Base-by-base conservation (phyloP, 2,329 filamentous ascomycete genomes). In the Claviceps pazoutovae region DNA sequence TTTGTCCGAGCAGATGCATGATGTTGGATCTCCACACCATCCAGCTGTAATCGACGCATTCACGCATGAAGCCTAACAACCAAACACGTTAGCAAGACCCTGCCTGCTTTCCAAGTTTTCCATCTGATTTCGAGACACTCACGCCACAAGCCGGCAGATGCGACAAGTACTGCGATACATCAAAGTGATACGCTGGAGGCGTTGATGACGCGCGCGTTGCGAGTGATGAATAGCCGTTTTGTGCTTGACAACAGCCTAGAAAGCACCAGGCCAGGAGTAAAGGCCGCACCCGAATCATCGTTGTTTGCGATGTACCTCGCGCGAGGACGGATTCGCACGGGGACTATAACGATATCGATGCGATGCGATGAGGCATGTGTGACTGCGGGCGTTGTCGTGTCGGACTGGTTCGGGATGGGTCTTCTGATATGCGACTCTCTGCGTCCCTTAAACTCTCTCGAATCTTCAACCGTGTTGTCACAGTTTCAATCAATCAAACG, bases 1-100 rank as follows among this genome's bases (percentile, higher is more conserved):
- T 5, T 43, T 14, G 19, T 53, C 34, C 5, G 51, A 49, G 36
- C 51, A 53, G 36, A 53, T 21, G 34, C 51, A 53, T 30, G 39
- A 49, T 19, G 42, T 4, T 34, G 23, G 26, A 9, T 47, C 37
- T 34, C n/a, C 14, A 43, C 51, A 53, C 23, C 34, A 4, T 9
- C n/a, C 14, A 2, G 17, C 30, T 16, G 37, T 36, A 16, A 53
- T 21, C 5, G 47, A 47, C 26, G 36, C 17, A 34, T 45, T 30
- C 43, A 50, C 2, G 7, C 51, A 53, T 5, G 21, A 14, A 41
- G 51, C 42, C 51, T 23, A 42, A 16, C 5, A 3, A n/a, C 5
- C 11, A 43, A 43, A 13, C 9, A 21, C 30, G 41, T 23, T 23
- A 19, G 19, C 16, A 38, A 23, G 44, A 43, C 16, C 30, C 51